Evolutionary conservation across 2,329 filamentous ascomycete genomes (phyloP), one percentile per base, ranked within the genome.

Genomic region (Myriosclerotinia scirpicola): DNA sequence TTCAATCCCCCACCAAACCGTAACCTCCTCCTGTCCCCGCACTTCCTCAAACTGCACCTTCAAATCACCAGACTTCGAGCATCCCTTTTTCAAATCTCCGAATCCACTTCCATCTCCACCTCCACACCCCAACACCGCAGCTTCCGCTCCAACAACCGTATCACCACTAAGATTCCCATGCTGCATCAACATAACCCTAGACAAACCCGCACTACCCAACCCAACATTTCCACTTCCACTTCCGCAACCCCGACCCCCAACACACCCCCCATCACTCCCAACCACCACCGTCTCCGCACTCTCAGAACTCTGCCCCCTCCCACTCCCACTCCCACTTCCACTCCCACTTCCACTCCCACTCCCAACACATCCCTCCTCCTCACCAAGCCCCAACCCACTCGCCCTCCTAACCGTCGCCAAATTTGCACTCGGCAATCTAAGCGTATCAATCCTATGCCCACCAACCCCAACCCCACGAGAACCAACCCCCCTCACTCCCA

Each of bases 401-500:
- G 56, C 48, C 50, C 58, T 61, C 30, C 64, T 44, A 1, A 66
- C 64, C 8, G 56, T 66, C 17, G 22, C 48, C n/a, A 66, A 40
- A 11, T 42, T 36, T 3, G 48, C 30, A 15, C 36, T 59, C 5
- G 64, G 64, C 22, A 66, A 54, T 38, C 46, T 50, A 12, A 66
- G 40, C n/a, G 64, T 54, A n/a, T 60, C 56, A 30, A 66, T 62
- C 6, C 30, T 34, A 4, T 34, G 26, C 26, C 26, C 26, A 26
- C 26, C 26, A 26, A 26, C 2, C 26, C 26, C 26, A 26, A 26
- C 26, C 26, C 26, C 26, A 26, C 26, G 26, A 26, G 26, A 26
- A 26, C 2, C 26, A 26, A 26, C 26, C 26, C 26, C 26, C 26
- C 26, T 26, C n/a, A n/a, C n/a, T n/a, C n/a, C 2, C 26, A 26